Conservation (phyloP, 108 stramenopile species). For the Cylindrotheca fusiformis region DNA sequence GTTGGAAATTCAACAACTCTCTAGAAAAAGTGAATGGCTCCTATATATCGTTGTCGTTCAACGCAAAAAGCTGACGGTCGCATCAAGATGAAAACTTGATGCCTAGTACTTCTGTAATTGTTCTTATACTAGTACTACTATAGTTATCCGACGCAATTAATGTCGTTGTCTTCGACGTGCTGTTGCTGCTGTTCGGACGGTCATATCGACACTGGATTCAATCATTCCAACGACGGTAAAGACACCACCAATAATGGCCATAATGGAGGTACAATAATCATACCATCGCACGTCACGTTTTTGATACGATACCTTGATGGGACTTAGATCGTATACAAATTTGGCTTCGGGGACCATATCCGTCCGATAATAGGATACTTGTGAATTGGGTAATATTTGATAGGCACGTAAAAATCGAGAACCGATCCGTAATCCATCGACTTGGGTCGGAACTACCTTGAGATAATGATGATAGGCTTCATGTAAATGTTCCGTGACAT, state of each 20-base stretch:
- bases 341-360: constrained; percentile 77
- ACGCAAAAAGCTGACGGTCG: too few species aligned
- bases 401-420: constrained; percentile 31
- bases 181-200: constrained; percentile 5
- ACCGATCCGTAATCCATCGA: constrained; percentile 50
- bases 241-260: constrained; percentile 94
- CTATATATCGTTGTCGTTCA: too few species aligned
- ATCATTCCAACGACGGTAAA: constrained; percentile 94
- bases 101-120: too few species aligned
- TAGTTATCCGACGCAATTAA: too few species aligned
- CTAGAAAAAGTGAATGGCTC: too few species aligned
- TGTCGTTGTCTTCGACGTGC: constrained; percentile 67
- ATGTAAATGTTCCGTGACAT: constrained; percentile 69
- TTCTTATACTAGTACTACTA: too few species aligned
- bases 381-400: constrained; percentile 67
- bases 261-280: constrained; percentile 90
- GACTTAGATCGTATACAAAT: constrained; percentile 82
- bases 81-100: too few species aligned
- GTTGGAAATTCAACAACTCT: too few species aligned
- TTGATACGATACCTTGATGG: constrained; percentile 80
- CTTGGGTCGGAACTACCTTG: constrained; percentile 72
- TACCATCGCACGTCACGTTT: constrained; percentile 68
- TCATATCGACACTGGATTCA: constrained; percentile 49
- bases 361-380: constrained; percentile 64
- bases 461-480: constrained; percentile 95